Conservation (phyloP, 1,139 yeast genomes). For the Casaregolazyma suthepensis region DNA sequence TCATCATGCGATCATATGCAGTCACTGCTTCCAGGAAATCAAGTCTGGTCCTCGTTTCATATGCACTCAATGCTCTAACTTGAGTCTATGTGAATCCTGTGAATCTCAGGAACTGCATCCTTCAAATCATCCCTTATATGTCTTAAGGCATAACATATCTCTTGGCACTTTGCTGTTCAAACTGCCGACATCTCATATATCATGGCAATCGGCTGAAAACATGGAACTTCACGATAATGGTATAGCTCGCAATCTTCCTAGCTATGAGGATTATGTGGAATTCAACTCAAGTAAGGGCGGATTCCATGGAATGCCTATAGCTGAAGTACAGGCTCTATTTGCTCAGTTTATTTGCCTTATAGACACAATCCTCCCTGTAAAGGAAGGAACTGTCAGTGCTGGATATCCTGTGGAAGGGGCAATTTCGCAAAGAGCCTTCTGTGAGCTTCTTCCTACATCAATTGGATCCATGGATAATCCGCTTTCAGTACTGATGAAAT, state of each 20-base stretch:
- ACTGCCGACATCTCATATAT: slow-evolving; percentile 11
- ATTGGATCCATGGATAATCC: slow-evolving; percentile 1
- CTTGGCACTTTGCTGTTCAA: background rate
- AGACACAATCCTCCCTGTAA: slow-evolving; percentile 10
- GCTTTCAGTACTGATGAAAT: slow-evolving; percentile 1
- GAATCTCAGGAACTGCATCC: slow-evolving; percentile 20
- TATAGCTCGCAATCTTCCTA: background rate
- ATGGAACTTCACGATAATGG: slow-evolving; percentile 5
- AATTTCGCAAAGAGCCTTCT: slow-evolving; percentile 12
- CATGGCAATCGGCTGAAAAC: slow-evolving; percentile 20
- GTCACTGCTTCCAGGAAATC: slow-evolving; percentile 8
- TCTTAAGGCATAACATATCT: slow-evolving; percentile 1
- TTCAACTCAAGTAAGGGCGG: slow-evolving; percentile 8
- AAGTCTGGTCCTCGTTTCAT: slow-evolving; percentile 16
- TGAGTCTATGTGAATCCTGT: slow-evolving; percentile 19
- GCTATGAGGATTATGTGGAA: slow-evolving; percentile 11
- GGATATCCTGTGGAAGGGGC: slow-evolving; percentile 2
- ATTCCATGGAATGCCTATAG: slow-evolving; percentile 11
- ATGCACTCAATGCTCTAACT: slow-evolving; percentile 17
- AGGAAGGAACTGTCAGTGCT: background rate
- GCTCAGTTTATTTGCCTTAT: slow-evolving; percentile 24
- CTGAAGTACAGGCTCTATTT: slow-evolving; percentile 24
- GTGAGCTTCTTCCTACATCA: slow-evolving; percentile 16
- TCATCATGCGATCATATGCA: slow-evolving; percentile 9
- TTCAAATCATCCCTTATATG: slow-evolving; percentile 7